These are phyloP conservation scores for Larix kaempferi DNA, from an alignment of 75 land plant genomes.

Conservation along the genomic window DNA sequence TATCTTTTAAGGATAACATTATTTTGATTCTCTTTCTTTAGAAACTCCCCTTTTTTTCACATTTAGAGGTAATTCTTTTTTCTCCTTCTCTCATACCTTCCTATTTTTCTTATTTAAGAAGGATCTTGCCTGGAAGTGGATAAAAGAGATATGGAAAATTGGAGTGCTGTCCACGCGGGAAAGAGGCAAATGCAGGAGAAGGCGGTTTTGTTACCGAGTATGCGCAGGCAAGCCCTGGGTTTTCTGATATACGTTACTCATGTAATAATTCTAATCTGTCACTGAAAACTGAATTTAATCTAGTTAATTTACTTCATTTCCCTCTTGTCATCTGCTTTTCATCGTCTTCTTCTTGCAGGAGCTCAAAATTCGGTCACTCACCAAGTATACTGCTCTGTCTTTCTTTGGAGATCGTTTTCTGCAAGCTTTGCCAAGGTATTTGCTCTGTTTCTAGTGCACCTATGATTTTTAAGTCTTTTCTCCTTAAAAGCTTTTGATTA, in stretches of 20 bases:
- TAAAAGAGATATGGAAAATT: neutral
- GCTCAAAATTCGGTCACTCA: neutral
- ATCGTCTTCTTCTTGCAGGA: neutral
- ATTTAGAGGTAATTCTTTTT: no score
- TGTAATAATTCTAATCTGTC: neutral
- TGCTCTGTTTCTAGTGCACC: neutral
- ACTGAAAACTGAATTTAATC: no score
- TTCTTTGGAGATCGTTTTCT: conserved; percentile 10
- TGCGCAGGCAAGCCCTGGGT: neutral
- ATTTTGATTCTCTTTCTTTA: no score
- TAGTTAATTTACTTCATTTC: neutral
- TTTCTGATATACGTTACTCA: conserved; percentile 2
- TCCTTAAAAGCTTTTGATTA: no score
- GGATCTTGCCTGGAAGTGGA: no score
- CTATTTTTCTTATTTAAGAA: no score
- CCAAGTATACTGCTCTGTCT: conserved; percentile 1
- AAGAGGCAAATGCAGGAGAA: neutral
- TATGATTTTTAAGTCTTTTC: no score
- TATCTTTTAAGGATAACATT: no score
- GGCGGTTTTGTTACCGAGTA: neutral
- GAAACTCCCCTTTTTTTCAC: no score
- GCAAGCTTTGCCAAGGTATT: neutral
- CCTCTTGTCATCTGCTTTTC: neutral
- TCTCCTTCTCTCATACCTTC: no score
- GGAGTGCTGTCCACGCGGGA: neutral